A percentile compares a stretch with the other conserved stretches of the same genome.
Evolutionary conservation across 495 filamentous ascomycete genomes (phyloP).

Genomic region (Platismatia glauca): DNA sequence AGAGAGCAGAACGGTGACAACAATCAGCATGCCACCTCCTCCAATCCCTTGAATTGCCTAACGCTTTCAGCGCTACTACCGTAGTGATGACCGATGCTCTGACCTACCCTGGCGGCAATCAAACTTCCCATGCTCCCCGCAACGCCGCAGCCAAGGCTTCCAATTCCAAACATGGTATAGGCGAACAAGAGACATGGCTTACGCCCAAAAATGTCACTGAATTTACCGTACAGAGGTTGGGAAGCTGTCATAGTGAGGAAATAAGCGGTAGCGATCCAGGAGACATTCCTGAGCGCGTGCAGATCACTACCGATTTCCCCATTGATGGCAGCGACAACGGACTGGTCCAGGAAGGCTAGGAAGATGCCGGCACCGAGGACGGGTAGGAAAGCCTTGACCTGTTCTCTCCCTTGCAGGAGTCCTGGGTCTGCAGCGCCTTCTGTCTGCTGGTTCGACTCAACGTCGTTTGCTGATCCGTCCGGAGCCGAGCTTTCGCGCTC

Average conservation of each 20-base stretch:
- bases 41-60: constrained; percentile 17
- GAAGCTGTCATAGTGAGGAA: constrained; percentile 18
- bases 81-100: background rate
- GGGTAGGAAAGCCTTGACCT: constrained; percentile 9
- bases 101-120: constrained; percentile 19
- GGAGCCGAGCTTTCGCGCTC: background rate
- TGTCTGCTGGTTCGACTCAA: constrained; percentile 7
- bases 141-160: constrained; percentile 17
- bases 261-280: constrained; percentile 20
- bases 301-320: constrained; percentile 19
- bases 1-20: constrained; percentile 17
- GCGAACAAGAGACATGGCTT: constrained; percentile 16
- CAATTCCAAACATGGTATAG: constrained; percentile 13
- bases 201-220: constrained; percentile 20
- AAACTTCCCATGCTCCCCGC: constrained; percentile 10
- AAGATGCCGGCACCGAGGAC: constrained; percentile 15
- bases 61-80: background rate
- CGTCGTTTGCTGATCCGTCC: background rate
- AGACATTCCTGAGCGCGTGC: constrained; percentile 14
- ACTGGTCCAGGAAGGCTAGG: constrained; percentile 14
- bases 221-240: constrained; percentile 18
- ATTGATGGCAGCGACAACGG: constrained; percentile 17
- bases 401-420: constrained; percentile 3
- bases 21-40: constrained; percentile 18
- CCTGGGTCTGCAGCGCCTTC: constrained; percentile 3